Evolutionary conservation across 768 basidiomycete species (phyloP).

Genomic region (Leucosporidium creatinivorum): DNA sequence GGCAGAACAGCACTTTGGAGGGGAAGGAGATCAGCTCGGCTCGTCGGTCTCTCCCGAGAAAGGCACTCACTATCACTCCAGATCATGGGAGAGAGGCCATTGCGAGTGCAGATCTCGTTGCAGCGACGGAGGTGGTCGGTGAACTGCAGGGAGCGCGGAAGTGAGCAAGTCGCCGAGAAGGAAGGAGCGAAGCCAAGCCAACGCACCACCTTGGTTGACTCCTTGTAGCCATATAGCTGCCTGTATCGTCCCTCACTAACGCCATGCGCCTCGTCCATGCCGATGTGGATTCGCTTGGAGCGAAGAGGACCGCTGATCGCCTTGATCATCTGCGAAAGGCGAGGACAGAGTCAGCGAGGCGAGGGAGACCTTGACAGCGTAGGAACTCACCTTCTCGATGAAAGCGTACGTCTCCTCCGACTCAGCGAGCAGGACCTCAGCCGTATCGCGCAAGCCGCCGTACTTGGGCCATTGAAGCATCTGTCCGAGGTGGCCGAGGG

Average conservation of each 20-base stretch:
- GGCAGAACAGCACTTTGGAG: conserved; percentile 34
- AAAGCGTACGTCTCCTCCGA: conserved; percentile 30
- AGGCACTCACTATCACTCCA: conserved; percentile 34
- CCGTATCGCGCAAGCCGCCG: conserved; percentile 28
- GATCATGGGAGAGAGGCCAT: conserved; percentile 32
- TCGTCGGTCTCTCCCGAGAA: neutral
- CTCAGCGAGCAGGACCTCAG: conserved; percentile 32
- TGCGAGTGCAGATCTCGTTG: conserved; percentile 26
- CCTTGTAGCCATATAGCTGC: conserved; percentile 30
- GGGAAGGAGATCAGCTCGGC: neutral
- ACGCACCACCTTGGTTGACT: conserved; percentile 28
- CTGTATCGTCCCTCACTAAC: conserved; percentile 32
- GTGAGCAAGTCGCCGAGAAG: neutral
- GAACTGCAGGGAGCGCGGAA: conserved; percentile 9
- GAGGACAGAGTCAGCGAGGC: neutral
- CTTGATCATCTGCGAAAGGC: conserved; percentile 29
- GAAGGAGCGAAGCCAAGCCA: no score
- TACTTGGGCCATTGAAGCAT: conserved; percentile 37
- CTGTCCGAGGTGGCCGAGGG: conserved; percentile 35
- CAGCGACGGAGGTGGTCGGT: conserved; percentile 29
- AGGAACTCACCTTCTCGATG: conserved; percentile 30
- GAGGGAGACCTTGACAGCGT: neutral
- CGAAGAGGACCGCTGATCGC: conserved; percentile 27
- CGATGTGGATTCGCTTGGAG: conserved; percentile 31
- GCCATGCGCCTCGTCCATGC: conserved; percentile 35